Evolutionary conservation across 257 asterid genomes (phyloP).

Genomic region (Ballota nigra): DNA sequence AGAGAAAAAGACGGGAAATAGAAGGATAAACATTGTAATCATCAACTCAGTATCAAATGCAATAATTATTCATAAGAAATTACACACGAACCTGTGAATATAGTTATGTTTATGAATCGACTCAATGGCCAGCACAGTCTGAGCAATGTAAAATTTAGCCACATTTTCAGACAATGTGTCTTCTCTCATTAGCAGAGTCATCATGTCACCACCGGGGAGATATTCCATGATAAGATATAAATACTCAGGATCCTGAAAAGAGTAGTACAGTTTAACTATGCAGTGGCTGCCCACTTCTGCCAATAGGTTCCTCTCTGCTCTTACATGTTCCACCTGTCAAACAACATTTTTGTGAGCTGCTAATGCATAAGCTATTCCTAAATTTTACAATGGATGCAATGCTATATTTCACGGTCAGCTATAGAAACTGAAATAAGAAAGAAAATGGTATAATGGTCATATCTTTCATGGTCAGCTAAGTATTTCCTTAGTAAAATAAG

Average conservation of each 20-base stretch:
- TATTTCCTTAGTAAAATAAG: not conserved
- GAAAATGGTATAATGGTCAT: not conserved
- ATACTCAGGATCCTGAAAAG: constrained; percentile 89
- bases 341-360: constrained; percentile 6
- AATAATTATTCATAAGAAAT: not conserved
- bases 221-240: constrained; percentile 94
- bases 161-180: constrained; percentile 75
- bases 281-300: constrained; percentile 94
- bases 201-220: constrained; percentile 97
- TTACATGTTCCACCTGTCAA: constrained; percentile 85
- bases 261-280: constrained; percentile 84
- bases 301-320: constrained; percentile 86
- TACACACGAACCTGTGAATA: constrained; percentile 66
- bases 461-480: not conserved
- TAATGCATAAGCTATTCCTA: not conserved
- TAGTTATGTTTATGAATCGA: constrained; percentile 89
- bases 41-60: constrained; percentile 1
- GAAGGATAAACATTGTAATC: not conserved
- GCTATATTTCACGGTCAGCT: too few relatives aligned
- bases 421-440: not conserved
- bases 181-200: constrained; percentile 91
- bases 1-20: constrained; percentile 31
- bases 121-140: constrained; percentile 84
- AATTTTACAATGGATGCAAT: too few relatives aligned
- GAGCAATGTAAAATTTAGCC: constrained; percentile 88